Base-by-base conservation (phyloP, 1,284 basidiomycete genomes). In the Heterobasidion occidentale region DNA sequence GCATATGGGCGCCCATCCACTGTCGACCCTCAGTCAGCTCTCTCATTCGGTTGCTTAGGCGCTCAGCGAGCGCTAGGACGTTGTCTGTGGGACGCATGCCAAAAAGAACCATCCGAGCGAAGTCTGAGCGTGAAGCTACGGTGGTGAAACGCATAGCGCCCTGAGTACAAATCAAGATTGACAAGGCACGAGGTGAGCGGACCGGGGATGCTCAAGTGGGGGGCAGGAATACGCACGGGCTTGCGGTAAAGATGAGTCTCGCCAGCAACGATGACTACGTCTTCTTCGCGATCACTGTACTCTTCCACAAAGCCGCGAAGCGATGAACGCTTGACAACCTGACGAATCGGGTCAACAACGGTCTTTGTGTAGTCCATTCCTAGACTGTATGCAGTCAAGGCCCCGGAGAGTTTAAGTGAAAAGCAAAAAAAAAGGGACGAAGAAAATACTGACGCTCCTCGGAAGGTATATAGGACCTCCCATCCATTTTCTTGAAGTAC, bases 1-100 rank as follows among this genome's bases (percentile, higher is more conserved):
- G 70, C 75, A 79, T 77, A 42, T 78, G 78, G 2, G 72, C 74
- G 36, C 71, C 71, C 65, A 76, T 68, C 77, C 78, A 78, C 49
- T 71, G 65, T 15, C 76, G 64, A 3, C 76, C 76, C 0, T 54
- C 64, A 11, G 65, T 70, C 36, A 62, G 42, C 36, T 67, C 61
- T 2, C 57, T 56, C 72, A 78, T 74, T 14, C 74, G 70, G 7
- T 63, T 34, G 15, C 61, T 67, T 36, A 78, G 58, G 12, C 56
- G 58, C 36, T 65, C 64, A 1, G 73, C 72, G 46, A 78, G 62
- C 1, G 62, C 58, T 5, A 67, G 56, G 3, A 77, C 55, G n/a
- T 60, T 56, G 8, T 66, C 60, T n/a, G 66, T 65, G 4, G 71
- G 63, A 9, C 62, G 59, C 34, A 79, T 60, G 17, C 66, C 61